A percentile compares a stretch with the other conserved stretches of the same genome.
phyloP scores from a whole-genome alignment of 768 basidiomycete species.

The Epithele typhae region DNA sequence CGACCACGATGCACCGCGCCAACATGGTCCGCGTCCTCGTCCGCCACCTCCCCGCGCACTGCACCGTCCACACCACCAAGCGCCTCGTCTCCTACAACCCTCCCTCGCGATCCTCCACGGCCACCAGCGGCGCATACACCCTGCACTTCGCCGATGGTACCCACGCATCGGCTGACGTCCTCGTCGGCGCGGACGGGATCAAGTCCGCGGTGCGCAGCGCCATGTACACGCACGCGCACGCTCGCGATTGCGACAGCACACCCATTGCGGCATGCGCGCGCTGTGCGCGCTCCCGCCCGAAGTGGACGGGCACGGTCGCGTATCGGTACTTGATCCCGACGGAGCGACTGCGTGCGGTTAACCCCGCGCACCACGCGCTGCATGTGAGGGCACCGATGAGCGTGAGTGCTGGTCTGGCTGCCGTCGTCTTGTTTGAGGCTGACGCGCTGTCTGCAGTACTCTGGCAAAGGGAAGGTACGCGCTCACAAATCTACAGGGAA shows the following conservation, averaged over 20 bases:
- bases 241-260: slow-evolving; percentile 12
- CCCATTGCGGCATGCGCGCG: too few species aligned
- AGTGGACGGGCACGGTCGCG: slow-evolving; percentile 23
- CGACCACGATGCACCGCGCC: slow-evolving; percentile 23
- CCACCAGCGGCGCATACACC: slow-evolving; percentile 3
- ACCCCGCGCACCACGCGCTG: slow-evolving; percentile 14
- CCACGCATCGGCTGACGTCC: slow-evolving; percentile 19
- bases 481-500: too few species aligned
- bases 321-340: slow-evolving; percentile 24
- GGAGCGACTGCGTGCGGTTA: slow-evolving; percentile 16
- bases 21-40: slow-evolving; percentile 22
- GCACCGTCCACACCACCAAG: slow-evolving; percentile 20
- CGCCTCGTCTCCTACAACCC: slow-evolving; percentile 17
- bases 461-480: slow-evolving; percentile 20
- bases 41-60: slow-evolving; percentile 14
- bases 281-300: slow-evolving; percentile 15
- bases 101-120: background rate
- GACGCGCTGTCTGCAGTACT: slow-evolving; percentile 8
- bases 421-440: background rate
- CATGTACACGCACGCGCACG: slow-evolving; percentile 17
- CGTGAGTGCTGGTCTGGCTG: background rate
- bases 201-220: slow-evolving; percentile 21
- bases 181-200: slow-evolving; percentile 27
- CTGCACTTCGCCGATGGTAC: slow-evolving; percentile 21
- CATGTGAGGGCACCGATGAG: slow-evolving; percentile 6